These are phyloP conservation scores for Neonectria faginata DNA, from an alignment of 2,329 filamentous ascomycete genomes.

Conservation along the genomic window DNA sequence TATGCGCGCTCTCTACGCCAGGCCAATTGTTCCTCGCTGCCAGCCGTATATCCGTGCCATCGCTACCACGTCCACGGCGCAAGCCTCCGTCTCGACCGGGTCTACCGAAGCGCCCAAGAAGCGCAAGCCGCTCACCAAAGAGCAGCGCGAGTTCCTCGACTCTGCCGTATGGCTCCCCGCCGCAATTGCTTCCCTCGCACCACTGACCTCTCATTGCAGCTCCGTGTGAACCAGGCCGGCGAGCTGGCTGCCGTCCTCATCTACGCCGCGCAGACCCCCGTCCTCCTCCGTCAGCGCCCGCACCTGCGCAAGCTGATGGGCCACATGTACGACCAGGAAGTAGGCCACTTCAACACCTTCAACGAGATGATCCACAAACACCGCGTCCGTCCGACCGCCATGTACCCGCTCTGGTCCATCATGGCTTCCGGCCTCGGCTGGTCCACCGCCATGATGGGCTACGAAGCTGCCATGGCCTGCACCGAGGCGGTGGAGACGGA, in stretches of 20 bases:
- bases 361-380: conserved; percentile 85
- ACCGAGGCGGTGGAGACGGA: conserved; percentile 99
- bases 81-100: conserved; percentile 34
- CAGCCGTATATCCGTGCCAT: conserved; percentile 38
- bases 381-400: conserved; percentile 88
- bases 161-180: conserved; percentile 67
- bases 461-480: conserved; percentile 97
- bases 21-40: conserved; percentile 30
- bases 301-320: conserved; percentile 91
- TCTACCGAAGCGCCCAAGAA: conserved; percentile 50
- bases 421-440: conserved; percentile 87
- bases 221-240: conserved; percentile 96
- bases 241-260: conserved; percentile 97
- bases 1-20: conserved; percentile 32
- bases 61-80: conserved; percentile 36
- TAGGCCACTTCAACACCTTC: conserved; percentile 86
- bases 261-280: conserved; percentile 88
- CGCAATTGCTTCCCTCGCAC: not conserved
- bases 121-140: conserved; percentile 72
- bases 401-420: conserved; percentile 90
- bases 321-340: conserved; percentile 99
- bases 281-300: conserved; percentile 82
- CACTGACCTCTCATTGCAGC: conserved; percentile 55
- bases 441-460: conserved; percentile 87
- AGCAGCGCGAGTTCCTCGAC: conserved; percentile 80